These are phyloP conservation scores for Zygoascus tannicola DNA, from an alignment of 805 yeast species.

Conservation along the genomic window DNA sequence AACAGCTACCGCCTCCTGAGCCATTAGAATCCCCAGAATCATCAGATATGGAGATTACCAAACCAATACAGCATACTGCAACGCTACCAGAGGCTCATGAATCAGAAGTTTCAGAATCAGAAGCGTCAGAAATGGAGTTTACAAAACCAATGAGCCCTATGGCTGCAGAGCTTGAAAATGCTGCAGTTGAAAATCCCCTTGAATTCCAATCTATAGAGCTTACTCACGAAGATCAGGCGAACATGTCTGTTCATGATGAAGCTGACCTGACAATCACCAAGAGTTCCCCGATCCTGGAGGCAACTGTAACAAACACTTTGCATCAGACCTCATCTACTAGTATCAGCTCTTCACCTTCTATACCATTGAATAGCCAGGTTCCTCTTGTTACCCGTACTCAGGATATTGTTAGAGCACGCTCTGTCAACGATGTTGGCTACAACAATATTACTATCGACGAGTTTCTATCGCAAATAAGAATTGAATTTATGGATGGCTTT, in stretches of 20 bases:
- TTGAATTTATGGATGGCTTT: constrained; percentile 25
- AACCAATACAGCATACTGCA: not conserved
- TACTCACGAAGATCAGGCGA: not conserved
- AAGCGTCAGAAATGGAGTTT: constrained; percentile 5
- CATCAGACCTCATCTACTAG: not conserved
- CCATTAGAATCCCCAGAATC: not conserved
- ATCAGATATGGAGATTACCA: not conserved
- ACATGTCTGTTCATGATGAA: not conserved
- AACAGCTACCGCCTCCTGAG: not conserved
- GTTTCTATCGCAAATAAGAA: constrained; percentile 20
- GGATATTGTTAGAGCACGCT: not conserved
- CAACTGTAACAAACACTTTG: not conserved
- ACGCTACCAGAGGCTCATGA: not conserved
- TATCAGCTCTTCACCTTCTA: not conserved
- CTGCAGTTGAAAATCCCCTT: not conserved
- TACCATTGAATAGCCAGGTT: not conserved
- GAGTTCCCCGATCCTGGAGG: not conserved
- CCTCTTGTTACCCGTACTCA: not conserved
- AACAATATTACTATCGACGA: constrained; percentile 19
- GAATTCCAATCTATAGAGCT: not conserved
- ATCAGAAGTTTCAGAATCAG: not conserved
- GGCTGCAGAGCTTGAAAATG: not conserved
- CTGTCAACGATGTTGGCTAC: not conserved
- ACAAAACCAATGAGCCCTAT: constrained; percentile 1
- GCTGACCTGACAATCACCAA: not conserved